These are phyloP conservation scores for Podospora didyma DNA, from an alignment of 495 filamentous ascomycete species.

Conservation along the genomic window DNA sequence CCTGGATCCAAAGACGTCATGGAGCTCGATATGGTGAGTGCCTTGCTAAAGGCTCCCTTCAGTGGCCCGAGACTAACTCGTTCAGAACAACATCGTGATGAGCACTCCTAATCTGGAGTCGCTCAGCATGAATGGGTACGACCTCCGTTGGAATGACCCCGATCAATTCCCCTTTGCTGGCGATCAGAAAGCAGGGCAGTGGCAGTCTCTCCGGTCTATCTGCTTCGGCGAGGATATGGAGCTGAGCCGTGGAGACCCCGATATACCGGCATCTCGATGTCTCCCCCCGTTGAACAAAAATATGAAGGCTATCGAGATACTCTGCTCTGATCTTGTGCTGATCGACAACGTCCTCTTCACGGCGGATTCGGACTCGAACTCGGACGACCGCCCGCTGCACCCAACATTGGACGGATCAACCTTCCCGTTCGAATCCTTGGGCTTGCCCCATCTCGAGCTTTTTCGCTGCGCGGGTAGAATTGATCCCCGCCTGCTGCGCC, in stretches of 20 bases:
- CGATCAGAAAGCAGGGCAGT: too few relatives aligned
- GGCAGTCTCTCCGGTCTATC: neutral
- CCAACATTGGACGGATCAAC: neutral
- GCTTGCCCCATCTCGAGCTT: conserved; percentile 15
- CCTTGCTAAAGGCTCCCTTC: neutral
- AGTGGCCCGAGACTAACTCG: too few relatives aligned
- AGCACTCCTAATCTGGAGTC: too few relatives aligned
- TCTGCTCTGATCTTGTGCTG: neutral
- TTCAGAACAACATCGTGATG: too few relatives aligned
- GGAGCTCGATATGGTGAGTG: neutral
- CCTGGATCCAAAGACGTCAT: too few relatives aligned
- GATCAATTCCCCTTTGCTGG: too few relatives aligned
- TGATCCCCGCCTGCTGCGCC: neutral
- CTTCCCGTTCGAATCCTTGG: neutral
- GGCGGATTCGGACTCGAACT: neutral
- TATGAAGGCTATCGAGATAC: conserved; percentile 10
- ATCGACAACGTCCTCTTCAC: conserved; percentile 5
- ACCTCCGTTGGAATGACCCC: neutral
- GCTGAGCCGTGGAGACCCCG: neutral
- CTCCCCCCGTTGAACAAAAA: conserved; percentile 7
- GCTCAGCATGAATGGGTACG: too few relatives aligned
- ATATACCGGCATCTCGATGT: neutral
- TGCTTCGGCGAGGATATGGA: neutral
- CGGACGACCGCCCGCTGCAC: neutral
- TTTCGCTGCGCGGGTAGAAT: conserved; percentile 17